Percentiles rank a stretch among this genome's conserved stretches.
These are phyloP conservation scores for Colletotrichum sp. DNA, from an alignment of 2,329 filamentous ascomycete species.

Conservation along the genomic window DNA sequence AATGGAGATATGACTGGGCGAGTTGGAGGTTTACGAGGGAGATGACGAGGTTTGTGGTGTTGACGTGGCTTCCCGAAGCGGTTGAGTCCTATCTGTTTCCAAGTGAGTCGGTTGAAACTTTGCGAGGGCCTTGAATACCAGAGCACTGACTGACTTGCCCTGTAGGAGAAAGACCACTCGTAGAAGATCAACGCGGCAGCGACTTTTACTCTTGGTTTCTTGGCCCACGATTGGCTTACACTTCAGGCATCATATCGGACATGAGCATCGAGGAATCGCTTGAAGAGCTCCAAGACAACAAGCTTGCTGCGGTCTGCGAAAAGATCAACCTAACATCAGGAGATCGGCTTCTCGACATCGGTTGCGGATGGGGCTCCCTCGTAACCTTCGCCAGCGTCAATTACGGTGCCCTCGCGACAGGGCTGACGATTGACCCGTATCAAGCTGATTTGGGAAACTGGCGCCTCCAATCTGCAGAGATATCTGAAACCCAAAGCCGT, in stretches of 20 bases:
- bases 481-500: constrained; percentile 78
- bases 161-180: neutral
- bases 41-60: constrained; percentile 80
- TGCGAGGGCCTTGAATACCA: neutral
- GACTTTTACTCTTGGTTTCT: constrained; percentile 95
- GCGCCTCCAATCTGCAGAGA: constrained; percentile 74
- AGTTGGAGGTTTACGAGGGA: constrained; percentile 81
- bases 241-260: constrained; percentile 84
- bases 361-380: constrained; percentile 90
- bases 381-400: constrained; percentile 83
- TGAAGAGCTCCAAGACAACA: constrained; percentile 91
- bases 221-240: constrained; percentile 92
- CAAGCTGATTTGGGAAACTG: constrained; percentile 90
- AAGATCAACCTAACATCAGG: constrained; percentile 80
- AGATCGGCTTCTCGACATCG: constrained; percentile 82
- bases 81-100: constrained; percentile 75
- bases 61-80: constrained; percentile 80
- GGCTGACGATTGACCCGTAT: constrained; percentile 86
- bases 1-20: constrained; percentile 90
- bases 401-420: constrained; percentile 78
- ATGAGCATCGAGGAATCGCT: constrained; percentile 80
- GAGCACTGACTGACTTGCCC: neutral
- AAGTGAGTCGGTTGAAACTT: constrained; percentile 52
- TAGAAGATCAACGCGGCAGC: constrained; percentile 64
- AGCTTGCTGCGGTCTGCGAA: constrained; percentile 84